Evolutionary conservation across 2,329 filamentous ascomycete species (phyloP).

Genomic region (Bipolaris victoriae): DNA sequence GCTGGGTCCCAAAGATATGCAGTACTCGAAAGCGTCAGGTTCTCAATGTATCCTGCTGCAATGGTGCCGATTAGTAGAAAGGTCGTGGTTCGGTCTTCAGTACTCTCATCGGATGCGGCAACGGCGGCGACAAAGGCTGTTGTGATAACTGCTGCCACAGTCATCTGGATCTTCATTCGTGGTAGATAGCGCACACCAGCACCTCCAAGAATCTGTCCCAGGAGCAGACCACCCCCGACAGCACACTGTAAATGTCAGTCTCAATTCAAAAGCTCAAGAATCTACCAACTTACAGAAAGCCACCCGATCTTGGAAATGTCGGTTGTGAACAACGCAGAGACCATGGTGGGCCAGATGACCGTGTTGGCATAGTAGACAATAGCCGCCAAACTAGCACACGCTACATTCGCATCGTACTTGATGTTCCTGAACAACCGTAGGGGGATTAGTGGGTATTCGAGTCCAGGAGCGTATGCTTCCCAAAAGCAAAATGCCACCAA

Average conservation of each 20-base stretch:
- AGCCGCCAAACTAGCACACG: slow-evolving; percentile 41
- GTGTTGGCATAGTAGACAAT: slow-evolving; percentile 46
- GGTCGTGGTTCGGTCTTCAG: slow-evolving; percentile 27
- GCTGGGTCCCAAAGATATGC: slow-evolving; percentile 41
- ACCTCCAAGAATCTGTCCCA: slow-evolving; percentile 41
- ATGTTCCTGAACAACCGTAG: slow-evolving; percentile 47
- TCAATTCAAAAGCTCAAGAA: not conserved
- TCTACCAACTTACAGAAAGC: slow-evolving; percentile 32
- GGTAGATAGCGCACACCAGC: slow-evolving; percentile 38
- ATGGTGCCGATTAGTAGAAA: slow-evolving; percentile 35
- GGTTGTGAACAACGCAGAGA: slow-evolving; percentile 37
- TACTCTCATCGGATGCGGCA: slow-evolving; percentile 27
- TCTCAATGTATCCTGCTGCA: slow-evolving; percentile 42
- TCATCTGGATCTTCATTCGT: slow-evolving; percentile 43
- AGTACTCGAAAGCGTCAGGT: slow-evolving; percentile 35
- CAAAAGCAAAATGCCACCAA: slow-evolving; percentile 43
- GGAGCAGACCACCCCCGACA: slow-evolving; percentile 42
- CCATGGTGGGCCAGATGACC: slow-evolving; percentile 43
- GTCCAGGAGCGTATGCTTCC: slow-evolving; percentile 33
- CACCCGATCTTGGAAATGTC: slow-evolving; percentile 38
- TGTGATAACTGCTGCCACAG: slow-evolving; percentile 30
- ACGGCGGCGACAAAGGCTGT: slow-evolving; percentile 37
- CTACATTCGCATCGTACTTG: slow-evolving; percentile 40
- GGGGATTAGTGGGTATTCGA: slow-evolving; percentile 47
- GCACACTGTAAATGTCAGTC: slow-evolving; percentile 29